Evolutionary conservation across 225 moss, liverwort and hornwort species (phyloP), one percentile per base, ranked within the genome.

Genomic region (Polytrichum commune): DNA sequence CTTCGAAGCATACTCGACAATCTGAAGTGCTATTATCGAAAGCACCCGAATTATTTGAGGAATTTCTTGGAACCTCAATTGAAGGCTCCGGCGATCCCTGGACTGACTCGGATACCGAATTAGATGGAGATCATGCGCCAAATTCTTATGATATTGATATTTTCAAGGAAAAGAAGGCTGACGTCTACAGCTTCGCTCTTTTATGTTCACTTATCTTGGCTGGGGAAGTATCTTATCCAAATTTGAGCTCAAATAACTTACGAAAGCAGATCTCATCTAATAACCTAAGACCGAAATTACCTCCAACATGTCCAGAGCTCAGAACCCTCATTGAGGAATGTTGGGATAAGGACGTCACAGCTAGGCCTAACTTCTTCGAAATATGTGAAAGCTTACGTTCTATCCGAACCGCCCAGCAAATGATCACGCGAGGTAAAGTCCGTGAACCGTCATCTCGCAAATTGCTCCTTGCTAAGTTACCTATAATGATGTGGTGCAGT

Each of bases 101-200:
- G 30, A 70, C 63, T 7, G 68, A 74, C 22, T 74, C 74, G 4
- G 68, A 68, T 5, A 23, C 60, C 53, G 74, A 74, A 18, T 29
- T 16, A 57, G 58, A 60, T n/a, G 28, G 9, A 29, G 10, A 62
- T 23, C 18, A 20, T 55, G 5, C 18, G 19, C 56, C 56, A 20
- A 7, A 33, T 7, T 8, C 8, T 33, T 8, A 8, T 33, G 33
- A 33, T 33, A 5, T 29, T 29, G 29, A 5, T 1, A 55, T 19
- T 5, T 3, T 55, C 56, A 57, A 20, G 63, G 25, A 27, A 28
- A 63, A 33, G 20, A 7, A 33, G 20, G 78, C 78, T 25, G 78
- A 78, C 64, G 73, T 78, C 19, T 78, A 69, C 64, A 78, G 78
- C 58, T 78, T 78, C 23, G 78, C 61, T 22, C 23, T 78, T 60